Evolutionary conservation across 805 yeast genomes (phyloP).

Genomic region (Candida broadrunensis): DNA sequence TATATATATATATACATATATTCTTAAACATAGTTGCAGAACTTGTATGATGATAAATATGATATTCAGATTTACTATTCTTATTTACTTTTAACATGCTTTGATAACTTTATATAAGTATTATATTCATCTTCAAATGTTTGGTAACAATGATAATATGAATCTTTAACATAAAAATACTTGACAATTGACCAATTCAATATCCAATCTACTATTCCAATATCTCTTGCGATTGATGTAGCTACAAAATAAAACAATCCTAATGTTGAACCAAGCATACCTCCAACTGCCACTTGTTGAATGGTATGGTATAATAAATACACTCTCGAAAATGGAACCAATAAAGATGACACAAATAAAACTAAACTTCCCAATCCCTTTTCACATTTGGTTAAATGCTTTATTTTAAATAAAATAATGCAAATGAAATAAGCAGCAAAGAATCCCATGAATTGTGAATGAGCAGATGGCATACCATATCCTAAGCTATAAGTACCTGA

Average conservation of each 20-base stretch:
- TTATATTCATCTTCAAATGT: constrained; percentile 47
- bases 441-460: constrained; percentile 93
- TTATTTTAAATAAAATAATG: constrained; percentile 41
- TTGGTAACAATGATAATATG: constrained; percentile 47
- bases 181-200: constrained; percentile 55
- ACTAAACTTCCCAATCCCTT: constrained; percentile 26
- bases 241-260: constrained; percentile 59
- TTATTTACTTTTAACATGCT: neutral
- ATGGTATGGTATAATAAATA: constrained; percentile 74
- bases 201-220: constrained; percentile 67
- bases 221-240: constrained; percentile 54
- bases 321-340: constrained; percentile 69
- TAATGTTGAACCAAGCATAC: constrained; percentile 54
- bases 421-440: constrained; percentile 58
- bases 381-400: constrained; percentile 18
- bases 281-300: constrained; percentile 74
- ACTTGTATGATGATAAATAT: neutral
- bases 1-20: no score
- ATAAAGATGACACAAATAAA: constrained; percentile 22
- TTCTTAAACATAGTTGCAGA: no score
- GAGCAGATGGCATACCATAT: constrained; percentile 97
- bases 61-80: neutral
- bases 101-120: constrained; percentile 10
- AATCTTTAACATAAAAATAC: constrained; percentile 56
- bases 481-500: constrained; percentile 49